phyloP scores from a whole-genome alignment of 2,329 filamentous ascomycete genomes.

The Claviceps quebecensis region DNA sequence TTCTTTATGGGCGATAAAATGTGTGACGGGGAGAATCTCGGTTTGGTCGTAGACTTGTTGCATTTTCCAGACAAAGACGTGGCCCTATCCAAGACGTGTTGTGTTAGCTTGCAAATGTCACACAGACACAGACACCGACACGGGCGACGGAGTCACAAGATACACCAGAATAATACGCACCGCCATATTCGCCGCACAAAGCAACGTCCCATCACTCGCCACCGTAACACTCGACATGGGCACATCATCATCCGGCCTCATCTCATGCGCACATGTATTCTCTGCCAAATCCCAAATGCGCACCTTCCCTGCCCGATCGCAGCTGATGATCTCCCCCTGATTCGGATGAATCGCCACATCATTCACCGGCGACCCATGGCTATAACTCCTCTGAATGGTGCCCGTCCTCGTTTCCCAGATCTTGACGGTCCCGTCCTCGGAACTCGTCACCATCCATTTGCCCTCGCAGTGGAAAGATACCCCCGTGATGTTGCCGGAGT shows the following conservation, averaged over 20 bases:
- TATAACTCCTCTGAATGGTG: slow-evolving; percentile 82
- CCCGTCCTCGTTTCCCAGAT: slow-evolving; percentile 90
- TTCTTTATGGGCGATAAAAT: slow-evolving; percentile 80
- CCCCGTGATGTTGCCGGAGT: slow-evolving; percentile 90
- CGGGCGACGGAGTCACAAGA: too few relatives aligned
- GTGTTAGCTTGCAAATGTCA: background rate
- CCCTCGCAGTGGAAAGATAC: slow-evolving; percentile 97
- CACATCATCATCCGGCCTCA: slow-evolving; percentile 92
- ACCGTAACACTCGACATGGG: slow-evolving; percentile 90
- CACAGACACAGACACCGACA: too few relatives aligned
- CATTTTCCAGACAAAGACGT: slow-evolving; percentile 95
- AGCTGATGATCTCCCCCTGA: slow-evolving; percentile 94
- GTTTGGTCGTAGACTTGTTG: slow-evolving; percentile 72
- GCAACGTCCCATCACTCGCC: slow-evolving; percentile 79
- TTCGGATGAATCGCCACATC: slow-evolving; percentile 99
- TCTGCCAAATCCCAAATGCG: slow-evolving; percentile 93
- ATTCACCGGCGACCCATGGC: slow-evolving; percentile 77
- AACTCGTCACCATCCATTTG: slow-evolving; percentile 99
- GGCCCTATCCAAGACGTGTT: slow-evolving; percentile 45
- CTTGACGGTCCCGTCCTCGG: slow-evolving; percentile 91
- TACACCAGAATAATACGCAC: slow-evolving; percentile 32
- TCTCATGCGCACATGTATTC: slow-evolving; percentile 91
- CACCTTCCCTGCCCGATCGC: slow-evolving; percentile 83
- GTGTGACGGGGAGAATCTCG: slow-evolving; percentile 71
- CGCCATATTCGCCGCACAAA: slow-evolving; percentile 85